phyloP scores from a whole-genome alignment of 2,329 filamentous ascomycete species.

The Immersiporthe knoxdaviesiana region DNA sequence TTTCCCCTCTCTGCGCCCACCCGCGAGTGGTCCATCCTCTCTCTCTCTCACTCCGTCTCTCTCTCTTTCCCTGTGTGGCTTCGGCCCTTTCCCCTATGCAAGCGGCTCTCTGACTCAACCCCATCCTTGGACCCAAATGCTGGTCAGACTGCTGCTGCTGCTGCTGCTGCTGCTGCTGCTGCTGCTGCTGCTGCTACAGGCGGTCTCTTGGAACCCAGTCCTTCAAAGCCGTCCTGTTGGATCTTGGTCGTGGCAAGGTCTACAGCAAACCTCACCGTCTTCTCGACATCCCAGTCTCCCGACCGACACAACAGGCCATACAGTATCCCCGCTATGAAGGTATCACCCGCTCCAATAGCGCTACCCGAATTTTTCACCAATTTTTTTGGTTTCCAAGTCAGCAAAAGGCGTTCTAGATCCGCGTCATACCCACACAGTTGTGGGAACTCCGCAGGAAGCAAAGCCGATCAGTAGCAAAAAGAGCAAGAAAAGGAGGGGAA shows the following conservation, averaged over 20 bases:
- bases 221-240: slow-evolving; percentile 65
- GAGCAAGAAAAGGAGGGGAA: no score
- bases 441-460: slow-evolving; percentile 2
- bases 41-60: no score
- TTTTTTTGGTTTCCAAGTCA: slow-evolving; percentile 16
- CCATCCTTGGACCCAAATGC: slow-evolving; percentile 1
- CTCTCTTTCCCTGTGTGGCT: slow-evolving; percentile 7
- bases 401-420: slow-evolving; percentile 9
- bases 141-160: slow-evolving; percentile 19
- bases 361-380: slow-evolving; percentile 45
- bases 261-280: slow-evolving; percentile 60
- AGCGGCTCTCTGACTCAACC: slow-evolving; percentile 21
- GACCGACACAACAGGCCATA: slow-evolving; percentile 59
- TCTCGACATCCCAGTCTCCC: slow-evolving; percentile 51
- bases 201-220: slow-evolving; percentile 43
- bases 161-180: slow-evolving; percentile 17
- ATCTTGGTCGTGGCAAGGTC: slow-evolving; percentile 71
- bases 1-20: not conserved
- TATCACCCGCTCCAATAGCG: slow-evolving; percentile 74
- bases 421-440: slow-evolving; percentile 12
- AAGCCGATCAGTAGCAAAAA: slow-evolving; percentile 3
- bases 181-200: slow-evolving; percentile 12
- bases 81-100: slow-evolving; percentile 4
- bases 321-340: slow-evolving; percentile 73
- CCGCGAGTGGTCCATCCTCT: slow-evolving; percentile 32